Evolutionary conservation across 148 eudicot species (phyloP), one percentile per base, ranked within the genome.

Genomic region (Fagopyrum esculentum): DNA sequence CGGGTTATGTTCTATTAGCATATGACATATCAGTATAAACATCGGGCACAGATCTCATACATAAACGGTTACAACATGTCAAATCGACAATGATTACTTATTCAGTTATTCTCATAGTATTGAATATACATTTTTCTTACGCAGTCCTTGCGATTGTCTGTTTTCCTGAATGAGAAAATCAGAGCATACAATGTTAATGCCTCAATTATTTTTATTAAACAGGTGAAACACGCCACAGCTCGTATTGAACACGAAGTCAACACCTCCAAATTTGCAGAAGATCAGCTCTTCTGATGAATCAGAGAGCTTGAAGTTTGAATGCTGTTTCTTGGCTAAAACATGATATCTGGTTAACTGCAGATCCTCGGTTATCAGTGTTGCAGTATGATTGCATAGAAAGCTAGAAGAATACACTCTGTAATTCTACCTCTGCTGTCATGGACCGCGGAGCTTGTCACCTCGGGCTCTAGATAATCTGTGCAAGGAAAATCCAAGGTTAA

Each of bases 161-260:
- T 56, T 56, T 22, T 56, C 61, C 17, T 19, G 8, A 19, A 19
- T 17, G 29, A 17, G 29, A 6, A 17, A 17, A 6, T 61, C 4
- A 29, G 43, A 26, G 68, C 68, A 22, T 40, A 15, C 16, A 3
- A 26, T 30, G 15, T 29, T 70, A 30, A 70, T 70, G 51, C 26
- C 11, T 70, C 3, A 45, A 73, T 44, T 68, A 26, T 72, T 63
- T 4, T 74, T 73, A 29, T 16, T 6, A 11, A 77, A 78, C 83
- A 91, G 98, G 88, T 82, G 9, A 93, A 91, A 81, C 89, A 91
- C 76, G 91, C 88, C 0, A 71, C 84, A 11, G 89, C 91, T 1
- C 83, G 90, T 29, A 80, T 93, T 15, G 98, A 94, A 71, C 98
- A 94, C 30, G 97, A 94, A 85, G 98, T 97, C 19, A 94, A 92